phyloP scores from a whole-genome alignment of 1,139 yeast species.

The Diutina catenulata region DNA sequence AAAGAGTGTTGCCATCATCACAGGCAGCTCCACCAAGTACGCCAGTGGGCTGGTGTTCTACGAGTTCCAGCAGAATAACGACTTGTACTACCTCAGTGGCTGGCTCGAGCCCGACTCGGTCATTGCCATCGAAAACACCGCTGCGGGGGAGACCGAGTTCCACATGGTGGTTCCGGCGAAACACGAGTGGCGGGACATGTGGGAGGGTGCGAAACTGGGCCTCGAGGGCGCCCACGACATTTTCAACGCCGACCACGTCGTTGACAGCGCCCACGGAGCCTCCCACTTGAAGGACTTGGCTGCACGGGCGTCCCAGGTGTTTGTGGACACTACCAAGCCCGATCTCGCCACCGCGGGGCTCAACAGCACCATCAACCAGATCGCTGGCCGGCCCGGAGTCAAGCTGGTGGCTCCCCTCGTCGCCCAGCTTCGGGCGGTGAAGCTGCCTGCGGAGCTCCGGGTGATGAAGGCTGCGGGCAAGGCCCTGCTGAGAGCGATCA shows the following conservation, averaged over 20 bases:
- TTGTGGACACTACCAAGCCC: conserved; percentile 29
- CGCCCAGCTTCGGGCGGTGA: conserved; percentile 51
- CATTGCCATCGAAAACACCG: conserved; percentile 53
- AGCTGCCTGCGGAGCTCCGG: conserved; percentile 64
- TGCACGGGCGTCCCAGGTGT: conserved; percentile 35
- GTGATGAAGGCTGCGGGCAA: conserved; percentile 77
- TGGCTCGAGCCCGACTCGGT: conserved; percentile 90
- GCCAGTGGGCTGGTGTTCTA: conserved; percentile 88
- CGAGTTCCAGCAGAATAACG: conserved; percentile 86
- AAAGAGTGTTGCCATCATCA: conserved; percentile 58
- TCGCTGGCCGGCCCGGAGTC: conserved; percentile 22
- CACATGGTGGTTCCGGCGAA: conserved; percentile 86
- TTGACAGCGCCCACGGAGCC: conserved; percentile 32
- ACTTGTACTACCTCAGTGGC: conserved; percentile 77
- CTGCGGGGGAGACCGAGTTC: conserved; percentile 41
- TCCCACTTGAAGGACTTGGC: conserved; percentile 35
- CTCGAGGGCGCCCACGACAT: conserved; percentile 67
- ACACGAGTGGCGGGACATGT: conserved; percentile 62
- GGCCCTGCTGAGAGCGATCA: conserved; percentile 74
- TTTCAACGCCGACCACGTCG: conserved; percentile 78
- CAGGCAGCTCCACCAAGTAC: conserved; percentile 61
- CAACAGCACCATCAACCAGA: conserved; percentile 11
- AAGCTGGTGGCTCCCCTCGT: conserved; percentile 36
- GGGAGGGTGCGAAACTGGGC: conserved; percentile 96
- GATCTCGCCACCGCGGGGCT: conserved; percentile 6